Evolutionary conservation across 2,329 filamentous ascomycete genomes (phyloP).

Genomic region (Scleromitrula shiraiana): DNA sequence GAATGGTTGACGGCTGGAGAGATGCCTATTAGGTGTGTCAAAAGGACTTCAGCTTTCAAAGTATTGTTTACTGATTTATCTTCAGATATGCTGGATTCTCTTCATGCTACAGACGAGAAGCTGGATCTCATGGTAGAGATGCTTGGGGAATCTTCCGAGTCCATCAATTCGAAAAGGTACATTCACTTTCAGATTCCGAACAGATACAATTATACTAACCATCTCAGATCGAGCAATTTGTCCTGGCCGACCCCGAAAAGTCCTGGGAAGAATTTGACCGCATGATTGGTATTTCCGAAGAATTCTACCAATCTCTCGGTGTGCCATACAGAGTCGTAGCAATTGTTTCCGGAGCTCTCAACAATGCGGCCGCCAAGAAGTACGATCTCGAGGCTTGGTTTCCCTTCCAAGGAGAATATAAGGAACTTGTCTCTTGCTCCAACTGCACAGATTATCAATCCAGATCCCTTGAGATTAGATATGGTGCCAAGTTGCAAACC

Average conservation of each 20-base stretch:
- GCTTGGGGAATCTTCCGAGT: conserved; percentile 98
- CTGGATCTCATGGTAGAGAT: conserved; percentile 83
- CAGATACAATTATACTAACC: conserved; percentile 22
- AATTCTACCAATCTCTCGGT: conserved; percentile 86
- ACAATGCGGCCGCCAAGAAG: conserved; percentile 86
- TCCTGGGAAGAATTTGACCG: conserved; percentile 90
- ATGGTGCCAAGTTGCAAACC: conserved; percentile 77
- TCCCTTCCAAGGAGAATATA: conserved; percentile 94
- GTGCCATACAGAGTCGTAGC: conserved; percentile 87
- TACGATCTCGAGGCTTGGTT: conserved; percentile 96
- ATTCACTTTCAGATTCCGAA: conserved; percentile 15
- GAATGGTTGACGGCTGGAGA: conserved; percentile 86
- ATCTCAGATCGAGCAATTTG: conserved; percentile 64
- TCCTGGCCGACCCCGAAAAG: conserved; percentile 76
- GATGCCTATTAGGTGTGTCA: conserved; percentile 69
- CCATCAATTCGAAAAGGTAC: conserved; percentile 91
- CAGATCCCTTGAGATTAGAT: conserved; percentile 85
- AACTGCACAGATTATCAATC: conserved; percentile 99
- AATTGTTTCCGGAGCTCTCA: conserved; percentile 93
- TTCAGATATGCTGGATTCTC: conserved; percentile 72
- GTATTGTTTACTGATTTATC: conserved; percentile 8
- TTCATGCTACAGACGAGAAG: conserved; percentile 93
- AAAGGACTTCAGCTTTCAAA: neutral
- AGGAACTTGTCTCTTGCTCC: conserved; percentile 93
- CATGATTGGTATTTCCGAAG: conserved; percentile 87